Conservation (phyloP, 1,139 yeast species). For the Zygotorulaspora mrakii region DNA sequence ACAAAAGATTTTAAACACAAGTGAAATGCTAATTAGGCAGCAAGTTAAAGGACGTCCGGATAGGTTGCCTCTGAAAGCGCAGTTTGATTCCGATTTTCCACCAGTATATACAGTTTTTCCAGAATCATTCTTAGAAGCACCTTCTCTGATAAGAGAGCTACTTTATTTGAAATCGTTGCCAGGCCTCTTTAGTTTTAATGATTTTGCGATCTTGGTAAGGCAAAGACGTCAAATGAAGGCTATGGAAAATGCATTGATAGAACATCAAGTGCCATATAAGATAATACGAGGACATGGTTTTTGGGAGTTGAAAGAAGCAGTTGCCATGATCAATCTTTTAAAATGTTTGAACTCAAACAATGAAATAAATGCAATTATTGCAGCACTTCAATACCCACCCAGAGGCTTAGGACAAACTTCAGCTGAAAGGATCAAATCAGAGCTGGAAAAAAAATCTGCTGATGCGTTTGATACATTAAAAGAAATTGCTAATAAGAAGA, state of each 20-base stretch:
- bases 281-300: conserved; percentile 71
- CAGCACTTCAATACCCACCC: conserved; percentile 58
- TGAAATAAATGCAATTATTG: conserved; percentile 56
- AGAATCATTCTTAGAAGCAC: conserved; percentile 52
- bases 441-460: conserved; percentile 17
- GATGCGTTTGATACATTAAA: conserved; percentile 28
- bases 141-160: conserved; percentile 56
- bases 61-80: conserved; percentile 44
- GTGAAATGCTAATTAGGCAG: conserved; percentile 65
- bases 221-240: conserved; percentile 53
- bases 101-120: conserved; percentile 47
- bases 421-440: conserved; percentile 40
- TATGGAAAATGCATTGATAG: conserved; percentile 60
- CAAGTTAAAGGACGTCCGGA: conserved; percentile 48
- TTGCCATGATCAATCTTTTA: conserved; percentile 58
- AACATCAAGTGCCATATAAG: conserved; percentile 55
- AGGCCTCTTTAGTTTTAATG: conserved; percentile 45
- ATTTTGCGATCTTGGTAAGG: conserved; percentile 70
- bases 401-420: conserved; percentile 70
- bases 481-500: conserved; percentile 18
- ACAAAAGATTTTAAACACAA: conserved; percentile 55
- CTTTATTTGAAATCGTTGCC: conserved; percentile 43
- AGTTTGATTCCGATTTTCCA: conserved; percentile 40
- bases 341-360: conserved; percentile 54
- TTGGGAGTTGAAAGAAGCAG: conserved; percentile 74